A percentile compares a stretch with the other conserved stretches of the same genome.
phyloP scores from a whole-genome alignment of 1,284 basidiomycete species.

The Tylopilus microsporus region DNA sequence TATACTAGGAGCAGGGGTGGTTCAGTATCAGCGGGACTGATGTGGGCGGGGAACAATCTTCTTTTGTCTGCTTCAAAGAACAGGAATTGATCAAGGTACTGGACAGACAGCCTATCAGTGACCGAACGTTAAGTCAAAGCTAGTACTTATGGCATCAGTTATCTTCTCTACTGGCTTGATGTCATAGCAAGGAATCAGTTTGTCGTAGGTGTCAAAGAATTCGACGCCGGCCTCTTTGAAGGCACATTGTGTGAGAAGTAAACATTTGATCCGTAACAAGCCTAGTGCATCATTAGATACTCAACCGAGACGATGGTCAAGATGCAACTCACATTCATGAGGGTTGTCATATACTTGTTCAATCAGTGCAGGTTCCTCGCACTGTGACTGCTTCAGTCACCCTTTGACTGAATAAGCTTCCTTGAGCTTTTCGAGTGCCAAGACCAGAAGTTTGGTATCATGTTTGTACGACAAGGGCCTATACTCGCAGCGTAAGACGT shows the following conservation, averaged over 20 bases:
- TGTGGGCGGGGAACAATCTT: conserved; percentile 94
- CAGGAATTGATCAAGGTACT: conserved; percentile 89
- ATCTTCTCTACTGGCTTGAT: conserved; percentile 99
- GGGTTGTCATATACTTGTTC: conserved; percentile 97
- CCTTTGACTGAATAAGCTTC: conserved; percentile 98
- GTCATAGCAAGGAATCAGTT: conserved; percentile 95
- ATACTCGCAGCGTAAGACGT: conserved; percentile 8
- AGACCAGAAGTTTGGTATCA: conserved; percentile 91
- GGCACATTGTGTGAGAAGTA: conserved; percentile 90
- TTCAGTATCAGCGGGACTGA: conserved; percentile 94
- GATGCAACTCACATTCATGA: conserved; percentile 64
- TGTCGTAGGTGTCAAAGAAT: conserved; percentile 94
- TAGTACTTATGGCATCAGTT: conserved; percentile 74
- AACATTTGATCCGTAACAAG: conserved; percentile 92
- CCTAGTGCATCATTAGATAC: conserved; percentile 36
- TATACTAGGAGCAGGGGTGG: conserved; percentile 94
- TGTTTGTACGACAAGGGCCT: conserved; percentile 95
- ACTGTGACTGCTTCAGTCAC: conserved; percentile 91
- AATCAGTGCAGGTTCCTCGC: conserved; percentile 92
- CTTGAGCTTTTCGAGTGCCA: conserved; percentile 94
- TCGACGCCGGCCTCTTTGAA: conserved; percentile 98
- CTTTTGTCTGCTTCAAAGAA: conserved; percentile 95
- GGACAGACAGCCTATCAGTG: conserved; percentile 17
- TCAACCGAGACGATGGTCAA: background rate
- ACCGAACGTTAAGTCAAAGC: background rate